phyloP scores from a whole-genome alignment of 2,329 filamentous ascomycete genomes.

The Orbilia javanica region DNA sequence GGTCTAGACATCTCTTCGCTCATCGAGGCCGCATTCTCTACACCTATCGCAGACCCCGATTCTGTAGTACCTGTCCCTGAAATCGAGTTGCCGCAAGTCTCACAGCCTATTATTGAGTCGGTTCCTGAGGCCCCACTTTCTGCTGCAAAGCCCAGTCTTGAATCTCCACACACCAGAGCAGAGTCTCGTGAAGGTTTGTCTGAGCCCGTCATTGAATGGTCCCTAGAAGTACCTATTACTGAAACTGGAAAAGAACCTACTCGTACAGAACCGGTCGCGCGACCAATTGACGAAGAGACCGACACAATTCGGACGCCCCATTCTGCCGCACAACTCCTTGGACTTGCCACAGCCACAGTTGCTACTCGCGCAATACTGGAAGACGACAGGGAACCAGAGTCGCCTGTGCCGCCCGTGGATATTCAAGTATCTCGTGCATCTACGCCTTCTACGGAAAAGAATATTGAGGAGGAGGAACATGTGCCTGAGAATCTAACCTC shows the following conservation, averaged over 20 bases:
- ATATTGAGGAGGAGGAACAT: constrained; percentile 1
- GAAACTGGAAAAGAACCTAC: not conserved
- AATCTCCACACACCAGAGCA: not conserved
- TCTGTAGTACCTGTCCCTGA: constrained; percentile 41
- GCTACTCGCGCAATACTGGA: constrained; percentile 6
- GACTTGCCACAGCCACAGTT: constrained; percentile 31
- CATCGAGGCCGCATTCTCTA: constrained; percentile 49
- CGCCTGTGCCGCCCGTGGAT: constrained; percentile 39
- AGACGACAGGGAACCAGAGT: not conserved
- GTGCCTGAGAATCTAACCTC: constrained; percentile 8
- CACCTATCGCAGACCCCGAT: constrained; percentile 46
- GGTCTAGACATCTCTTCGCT: constrained; percentile 38
- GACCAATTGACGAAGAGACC: not conserved
- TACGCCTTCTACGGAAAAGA: constrained; percentile 28
- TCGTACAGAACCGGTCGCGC: not conserved
- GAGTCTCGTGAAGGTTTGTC: not conserved
- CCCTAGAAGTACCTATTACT: not conserved
- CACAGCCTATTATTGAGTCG: not conserved
- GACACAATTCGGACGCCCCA: not conserved
- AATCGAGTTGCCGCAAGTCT: constrained; percentile 20
- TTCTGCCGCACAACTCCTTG: constrained; percentile 41
- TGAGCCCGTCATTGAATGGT: not conserved
- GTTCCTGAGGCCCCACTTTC: constrained; percentile 12
- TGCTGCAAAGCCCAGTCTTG: not conserved
- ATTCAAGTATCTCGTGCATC: constrained; percentile 57